These are phyloP conservation scores for Acmispon strigosus DNA, from an alignment of 306 rosid species.

Conservation along the genomic window DNA sequence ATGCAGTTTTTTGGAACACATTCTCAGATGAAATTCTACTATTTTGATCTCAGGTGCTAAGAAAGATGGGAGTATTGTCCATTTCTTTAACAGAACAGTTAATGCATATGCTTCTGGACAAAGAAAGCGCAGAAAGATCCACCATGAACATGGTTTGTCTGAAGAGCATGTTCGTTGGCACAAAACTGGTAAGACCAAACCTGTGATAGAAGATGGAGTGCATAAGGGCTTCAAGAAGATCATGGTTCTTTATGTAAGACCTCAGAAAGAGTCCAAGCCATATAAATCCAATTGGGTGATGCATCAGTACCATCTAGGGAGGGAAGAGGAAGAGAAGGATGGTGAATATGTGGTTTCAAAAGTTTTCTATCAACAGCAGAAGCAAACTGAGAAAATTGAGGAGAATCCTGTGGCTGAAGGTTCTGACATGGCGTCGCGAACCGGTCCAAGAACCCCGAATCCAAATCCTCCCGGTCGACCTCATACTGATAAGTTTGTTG, in stretches of 20 bases:
- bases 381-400: conserved; percentile 39
- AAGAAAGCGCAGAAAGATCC: conserved; percentile 45
- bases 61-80: conserved; percentile 62
- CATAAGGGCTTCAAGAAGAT: conserved; percentile 74
- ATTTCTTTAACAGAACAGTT: conserved; percentile 58
- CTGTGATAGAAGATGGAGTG: conserved; percentile 23
- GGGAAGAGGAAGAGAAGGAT: conserved; percentile 64
- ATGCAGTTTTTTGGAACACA: neutral
- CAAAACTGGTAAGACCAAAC: conserved; percentile 34
- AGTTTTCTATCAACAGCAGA: conserved; percentile 45
- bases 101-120: conserved; percentile 78
- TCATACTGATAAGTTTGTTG: conserved; percentile 29
- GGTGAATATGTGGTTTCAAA: conserved; percentile 77
- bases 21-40: conserved; percentile 5
- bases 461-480: conserved; percentile 56
- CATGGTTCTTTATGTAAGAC: conserved; percentile 57
- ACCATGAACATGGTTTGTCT: conserved; percentile 11
- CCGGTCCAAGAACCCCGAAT: conserved; percentile 57
- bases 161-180: conserved; percentile 37
- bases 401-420: conserved; percentile 33
- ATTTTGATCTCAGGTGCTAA: conserved; percentile 49
- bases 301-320: conserved; percentile 88
- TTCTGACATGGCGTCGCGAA: conserved; percentile 23
- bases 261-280: conserved; percentile 56
- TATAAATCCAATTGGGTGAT: conserved; percentile 63